Evolutionary conservation across 129 eudicot species (phyloP).

Genomic region (Saussurea involucrata): DNA sequence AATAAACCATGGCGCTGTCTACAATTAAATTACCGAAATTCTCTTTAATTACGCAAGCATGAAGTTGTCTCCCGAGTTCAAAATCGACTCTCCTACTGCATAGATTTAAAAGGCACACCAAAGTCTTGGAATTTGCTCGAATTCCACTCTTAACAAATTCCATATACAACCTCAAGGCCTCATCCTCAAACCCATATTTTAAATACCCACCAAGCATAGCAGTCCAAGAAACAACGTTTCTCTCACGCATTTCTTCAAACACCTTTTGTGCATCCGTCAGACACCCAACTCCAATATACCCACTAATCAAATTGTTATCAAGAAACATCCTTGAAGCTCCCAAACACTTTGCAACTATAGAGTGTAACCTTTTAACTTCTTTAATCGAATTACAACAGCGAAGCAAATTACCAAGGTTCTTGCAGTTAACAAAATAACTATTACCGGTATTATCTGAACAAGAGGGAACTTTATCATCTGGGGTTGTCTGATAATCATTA

Average conservation of each 20-base stretch:
- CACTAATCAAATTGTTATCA: slow-evolving; percentile 62
- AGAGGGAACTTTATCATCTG: slow-evolving; percentile 24
- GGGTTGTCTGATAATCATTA: background rate
- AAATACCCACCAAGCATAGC: slow-evolving; percentile 85
- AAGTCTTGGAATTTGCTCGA: slow-evolving; percentile 50
- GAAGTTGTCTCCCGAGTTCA: slow-evolving; percentile 67
- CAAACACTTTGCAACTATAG: slow-evolving; percentile 30
- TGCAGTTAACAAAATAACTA: slow-evolving; percentile 2
- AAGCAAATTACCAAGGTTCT: slow-evolving; percentile 37
- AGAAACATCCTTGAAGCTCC: slow-evolving; percentile 32
- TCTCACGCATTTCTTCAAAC: slow-evolving; percentile 70
- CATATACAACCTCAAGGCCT: slow-evolving; percentile 42
- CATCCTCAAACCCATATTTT: slow-evolving; percentile 48
- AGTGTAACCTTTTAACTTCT: slow-evolving; percentile 48
- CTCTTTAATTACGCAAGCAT: slow-evolving; percentile 59
- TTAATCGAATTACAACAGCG: slow-evolving; percentile 36
- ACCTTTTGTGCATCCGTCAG: slow-evolving; percentile 55
- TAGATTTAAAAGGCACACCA: slow-evolving; percentile 62
- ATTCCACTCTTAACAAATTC: slow-evolving; percentile 50
- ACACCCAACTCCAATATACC: slow-evolving; percentile 46
- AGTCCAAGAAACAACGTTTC: slow-evolving; percentile 89
- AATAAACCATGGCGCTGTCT: slow-evolving; percentile 57
- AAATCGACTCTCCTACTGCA: slow-evolving; percentile 54
- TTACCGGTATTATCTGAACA: background rate
- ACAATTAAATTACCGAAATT: slow-evolving; percentile 45